Evolutionary conservation across 225 moss, liverwort and hornwort genomes (phyloP), one percentile per base, ranked within the genome.

Genomic region (Bryoerythrophyllum caledonicum): DNA sequence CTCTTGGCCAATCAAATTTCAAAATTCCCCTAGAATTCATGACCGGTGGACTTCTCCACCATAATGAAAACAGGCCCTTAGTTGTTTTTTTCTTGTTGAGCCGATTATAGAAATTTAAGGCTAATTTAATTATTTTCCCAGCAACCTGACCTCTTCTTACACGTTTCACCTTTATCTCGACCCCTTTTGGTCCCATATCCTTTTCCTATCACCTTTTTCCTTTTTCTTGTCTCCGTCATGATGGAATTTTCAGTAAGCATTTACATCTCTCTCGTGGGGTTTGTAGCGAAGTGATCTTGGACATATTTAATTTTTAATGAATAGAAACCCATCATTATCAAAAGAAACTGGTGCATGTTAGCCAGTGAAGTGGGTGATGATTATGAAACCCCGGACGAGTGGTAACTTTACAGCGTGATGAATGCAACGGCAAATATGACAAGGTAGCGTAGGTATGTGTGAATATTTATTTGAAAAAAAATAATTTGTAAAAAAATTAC

Each of bases 291-390:
- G 60, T 58, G 43, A 16, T 57, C 40, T 9, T 23, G 19, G 40
- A 38, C 38, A 10, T 24, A 73, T n/a, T 38, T 51, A 7, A 14
- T 13, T 2, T 26, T 4, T 19, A 17, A 49, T 74, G 48, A n/a
- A 61, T 62, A 77, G 78, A 64, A 69, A 41, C 0, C 11, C 38
- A n/a, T 20, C 40, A 74, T 55, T 73, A 28, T 77, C 10, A 1
- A 8, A 38, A 8, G 63, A 4, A 51, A 51, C 30, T 20, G 4
- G 24, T 62, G 17, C 16, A 48, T 73, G 49, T 41, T 25, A 1
- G 43, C 19, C 17, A 19, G 19, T 46, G 49, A 34, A 61, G 15
- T 24, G 16, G 60, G 21, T 61, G 19, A 41, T 41, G 70, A 41
- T 26, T 57, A 30, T 17, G 48, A 21, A 44, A 43, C 26, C n/a